These are phyloP conservation scores for Mycothermus thermophilus DNA, from an alignment of 495 filamentous ascomycete species.

Conservation along the genomic window DNA sequence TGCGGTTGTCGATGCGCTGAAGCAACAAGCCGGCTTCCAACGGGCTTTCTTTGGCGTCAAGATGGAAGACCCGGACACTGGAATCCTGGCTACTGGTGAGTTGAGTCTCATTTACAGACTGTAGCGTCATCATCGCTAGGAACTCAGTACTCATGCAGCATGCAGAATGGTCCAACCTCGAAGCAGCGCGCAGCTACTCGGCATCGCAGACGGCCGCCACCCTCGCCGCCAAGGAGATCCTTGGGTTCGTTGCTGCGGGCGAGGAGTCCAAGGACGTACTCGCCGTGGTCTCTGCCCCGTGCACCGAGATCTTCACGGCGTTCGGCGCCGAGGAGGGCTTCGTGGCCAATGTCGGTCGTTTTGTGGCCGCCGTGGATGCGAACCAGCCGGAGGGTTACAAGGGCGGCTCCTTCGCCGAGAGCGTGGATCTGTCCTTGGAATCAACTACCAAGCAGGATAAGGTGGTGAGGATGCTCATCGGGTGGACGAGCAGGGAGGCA, in stretches of 20 bases:
- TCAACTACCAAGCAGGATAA: too few species aligned
- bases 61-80: conserved; percentile 8
- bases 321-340: conserved; percentile 10
- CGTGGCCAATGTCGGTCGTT: conserved; percentile 5
- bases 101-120: too few species aligned
- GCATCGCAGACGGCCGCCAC: not conserved
- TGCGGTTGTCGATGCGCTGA: conserved; percentile 1
- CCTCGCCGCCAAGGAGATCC: not conserved
- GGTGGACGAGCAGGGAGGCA: conserved; percentile 4
- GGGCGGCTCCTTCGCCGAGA: conserved; percentile 2
- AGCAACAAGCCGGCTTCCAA: conserved; percentile 3
- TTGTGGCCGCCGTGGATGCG: conserved; percentile 2
- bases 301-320: conserved; percentile 12
- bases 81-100: conserved; percentile 7
- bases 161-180: conserved; percentile 7
- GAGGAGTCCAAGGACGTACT: not conserved
- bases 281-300: conserved; percentile 2
- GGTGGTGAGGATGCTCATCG: conserved; percentile 6
- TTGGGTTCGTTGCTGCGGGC: not conserved
- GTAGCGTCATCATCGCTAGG: too few species aligned
- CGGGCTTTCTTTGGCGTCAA: conserved; percentile 7
- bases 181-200: not conserved
- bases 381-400: conserved; percentile 3
- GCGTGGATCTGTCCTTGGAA: too few species aligned
- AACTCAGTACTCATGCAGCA: too few species aligned